Percentiles rank a stretch among this genome's conserved stretches.
phyloP scores from a whole-genome alignment of 1,284 basidiomycete species.

The Somion occarium region DNA sequence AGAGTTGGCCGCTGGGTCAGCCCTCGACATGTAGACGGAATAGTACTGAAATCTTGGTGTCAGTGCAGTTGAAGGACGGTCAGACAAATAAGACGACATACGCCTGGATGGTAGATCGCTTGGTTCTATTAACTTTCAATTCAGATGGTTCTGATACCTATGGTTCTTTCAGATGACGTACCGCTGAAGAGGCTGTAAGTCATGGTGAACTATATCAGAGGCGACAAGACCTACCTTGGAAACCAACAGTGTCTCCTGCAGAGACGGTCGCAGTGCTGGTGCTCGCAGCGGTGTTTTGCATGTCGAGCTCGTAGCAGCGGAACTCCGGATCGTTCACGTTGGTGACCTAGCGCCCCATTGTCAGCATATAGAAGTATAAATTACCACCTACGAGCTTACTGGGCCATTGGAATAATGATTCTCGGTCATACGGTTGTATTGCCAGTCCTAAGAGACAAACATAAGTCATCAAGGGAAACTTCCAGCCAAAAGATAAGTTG shows the following conservation, averaged over 20 bases:
- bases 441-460: constrained; percentile 27
- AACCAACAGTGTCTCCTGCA: constrained; percentile 27
- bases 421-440: constrained; percentile 39
- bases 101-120: constrained; percentile 33
- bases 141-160: not conserved
- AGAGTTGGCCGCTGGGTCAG: constrained; percentile 37
- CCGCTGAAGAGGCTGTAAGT: constrained; percentile 4
- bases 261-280: constrained; percentile 36
- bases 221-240: constrained; percentile 16
- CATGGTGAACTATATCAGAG: not conserved
- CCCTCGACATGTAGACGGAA: constrained; percentile 39
- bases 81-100: constrained; percentile 21
- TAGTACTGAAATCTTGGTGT: constrained; percentile 31
- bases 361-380: not conserved
- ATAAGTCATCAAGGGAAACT: too few species aligned
- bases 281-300: constrained; percentile 28
- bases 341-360: constrained; percentile 27
- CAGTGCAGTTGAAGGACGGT: not conserved
- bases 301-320: constrained; percentile 41
- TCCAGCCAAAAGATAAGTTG: not conserved
- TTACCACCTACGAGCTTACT: constrained; percentile 18
- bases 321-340: constrained; percentile 39
- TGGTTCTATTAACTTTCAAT: constrained; percentile 13
- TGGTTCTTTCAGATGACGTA: not conserved
- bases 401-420: constrained; percentile 40